Conservation (phyloP, 192 early-diverging fungal species). For the Jimgerdemannia flammicorona region DNA sequence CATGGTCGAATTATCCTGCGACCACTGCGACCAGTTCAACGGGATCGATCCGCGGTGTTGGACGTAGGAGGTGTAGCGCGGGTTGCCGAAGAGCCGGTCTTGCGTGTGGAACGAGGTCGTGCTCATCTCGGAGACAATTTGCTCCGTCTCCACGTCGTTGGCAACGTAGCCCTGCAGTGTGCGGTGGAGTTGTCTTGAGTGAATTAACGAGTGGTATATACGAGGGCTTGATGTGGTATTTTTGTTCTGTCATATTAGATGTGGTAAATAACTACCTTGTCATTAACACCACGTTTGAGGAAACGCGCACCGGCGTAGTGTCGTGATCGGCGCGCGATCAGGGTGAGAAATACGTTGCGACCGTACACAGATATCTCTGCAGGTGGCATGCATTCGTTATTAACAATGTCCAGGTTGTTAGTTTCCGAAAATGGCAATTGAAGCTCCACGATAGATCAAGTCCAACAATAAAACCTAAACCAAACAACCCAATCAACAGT, state of each 20-base stretch:
- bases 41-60: constrained; percentile 98
- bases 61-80: constrained; percentile 87
- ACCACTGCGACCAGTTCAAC: constrained; percentile 96
- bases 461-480: not conserved
- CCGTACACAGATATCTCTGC: constrained; percentile 87
- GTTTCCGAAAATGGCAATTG: not conserved
- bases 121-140: constrained; percentile 90
- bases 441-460: not conserved
- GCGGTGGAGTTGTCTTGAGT: too few relatives aligned
- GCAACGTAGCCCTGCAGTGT: constrained; percentile 83
- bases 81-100: constrained; percentile 50
- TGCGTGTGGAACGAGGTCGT: constrained; percentile 83
- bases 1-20: constrained; percentile 89
- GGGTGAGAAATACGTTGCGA: constrained; percentile 84
- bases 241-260: not conserved
- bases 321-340: constrained; percentile 93
- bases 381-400: too few relatives aligned
- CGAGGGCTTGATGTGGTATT: too few relatives aligned
- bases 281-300: constrained; percentile 92
- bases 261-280: constrained; percentile 45
- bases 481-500: not conserved
- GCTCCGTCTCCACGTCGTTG: constrained; percentile 98
- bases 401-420: not conserved
- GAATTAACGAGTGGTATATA: too few relatives aligned
- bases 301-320: constrained; percentile 96